A percentile compares a stretch with the other conserved stretches of the same genome.
phyloP scores from a whole-genome alignment of 257 asterid species.

The Fraxinus excelsior region DNA sequence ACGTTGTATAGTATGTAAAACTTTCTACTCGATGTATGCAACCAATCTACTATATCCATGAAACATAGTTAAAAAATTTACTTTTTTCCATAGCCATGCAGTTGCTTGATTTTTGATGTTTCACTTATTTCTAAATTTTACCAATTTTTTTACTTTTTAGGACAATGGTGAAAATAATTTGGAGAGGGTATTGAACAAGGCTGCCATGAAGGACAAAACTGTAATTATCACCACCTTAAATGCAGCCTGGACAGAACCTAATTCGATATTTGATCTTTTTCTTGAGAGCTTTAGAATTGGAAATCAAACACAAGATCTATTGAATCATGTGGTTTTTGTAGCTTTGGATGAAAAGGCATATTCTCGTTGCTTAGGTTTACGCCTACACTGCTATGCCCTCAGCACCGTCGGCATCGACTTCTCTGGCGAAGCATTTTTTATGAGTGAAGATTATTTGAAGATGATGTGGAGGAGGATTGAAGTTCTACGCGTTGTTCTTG shows the following conservation, averaged over 20 bases:
- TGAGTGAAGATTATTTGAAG: conserved; percentile 27
- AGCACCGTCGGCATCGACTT: conserved; percentile 25
- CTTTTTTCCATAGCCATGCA: background rate
- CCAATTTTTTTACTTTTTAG: background rate
- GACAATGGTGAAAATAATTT: conserved; percentile 14
- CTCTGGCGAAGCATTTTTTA: conserved; percentile 29
- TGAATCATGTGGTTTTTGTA: conserved; percentile 36
- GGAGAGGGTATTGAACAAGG: conserved; percentile 26
- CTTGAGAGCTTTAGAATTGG: conserved; percentile 38
- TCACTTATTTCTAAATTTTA: background rate
- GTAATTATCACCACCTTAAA: conserved; percentile 37
- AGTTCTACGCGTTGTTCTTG: conserved; percentile 32
- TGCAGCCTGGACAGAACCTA: conserved; percentile 38
- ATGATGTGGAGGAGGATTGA: conserved; percentile 41
- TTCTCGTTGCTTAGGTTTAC: conserved; percentile 28
- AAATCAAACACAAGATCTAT: conserved; percentile 23
- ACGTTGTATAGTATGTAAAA: too few species aligned
- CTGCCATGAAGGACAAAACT: conserved; percentile 35
- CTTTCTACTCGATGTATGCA: too few species aligned
- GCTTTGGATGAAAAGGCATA: conserved; percentile 37
- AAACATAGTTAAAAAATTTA: background rate
- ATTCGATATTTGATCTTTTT: conserved; percentile 37
- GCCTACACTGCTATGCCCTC: conserved; percentile 32
- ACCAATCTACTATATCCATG: too few species aligned
- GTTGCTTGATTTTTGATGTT: background rate